These are phyloP conservation scores for Ustilago xerochloae DNA, from an alignment of 1,284 basidiomycete species.

Conservation along the genomic window DNA sequence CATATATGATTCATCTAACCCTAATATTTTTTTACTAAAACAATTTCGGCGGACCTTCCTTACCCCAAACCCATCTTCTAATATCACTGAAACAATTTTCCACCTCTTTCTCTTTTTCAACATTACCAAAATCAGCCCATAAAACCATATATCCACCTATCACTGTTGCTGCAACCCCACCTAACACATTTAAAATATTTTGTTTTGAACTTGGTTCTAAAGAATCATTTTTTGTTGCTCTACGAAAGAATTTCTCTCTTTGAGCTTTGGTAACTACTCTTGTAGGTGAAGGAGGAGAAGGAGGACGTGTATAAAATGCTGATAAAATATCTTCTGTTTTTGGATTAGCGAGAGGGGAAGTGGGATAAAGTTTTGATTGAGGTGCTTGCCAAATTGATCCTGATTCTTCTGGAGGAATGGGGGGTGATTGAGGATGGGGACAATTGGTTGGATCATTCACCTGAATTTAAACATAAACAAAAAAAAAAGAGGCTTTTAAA, in stretches of 20 bases:
- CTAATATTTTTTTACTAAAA: no score
- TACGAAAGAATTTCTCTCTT: slow-evolving; percentile 38
- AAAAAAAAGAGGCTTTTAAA: background rate
- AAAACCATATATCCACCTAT: slow-evolving; percentile 33
- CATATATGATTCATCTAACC: no score
- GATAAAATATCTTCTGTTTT: slow-evolving; percentile 12
- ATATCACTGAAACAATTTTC: slow-evolving; percentile 33
- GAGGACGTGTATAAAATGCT: slow-evolving; percentile 32
- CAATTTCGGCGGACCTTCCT: slow-evolving; percentile 22
- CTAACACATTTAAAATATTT: slow-evolving; percentile 33
- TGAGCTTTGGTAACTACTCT: background rate
- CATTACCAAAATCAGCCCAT: slow-evolving; percentile 36
- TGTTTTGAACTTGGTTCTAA: slow-evolving; percentile 14
- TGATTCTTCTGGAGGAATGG: background rate
- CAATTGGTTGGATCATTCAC: slow-evolving; percentile 20
- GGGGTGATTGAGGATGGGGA: background rate
- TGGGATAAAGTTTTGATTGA: slow-evolving; percentile 25
- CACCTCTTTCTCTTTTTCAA: background rate
- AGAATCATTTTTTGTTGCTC: slow-evolving; percentile 29
- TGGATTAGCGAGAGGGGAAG: slow-evolving; percentile 15
- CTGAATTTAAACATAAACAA: background rate
- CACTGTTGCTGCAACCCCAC: slow-evolving; percentile 8
- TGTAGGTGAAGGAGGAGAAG: background rate
- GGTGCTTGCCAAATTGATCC: slow-evolving; percentile 34
- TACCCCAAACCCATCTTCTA: slow-evolving; percentile 23